phyloP scores from a whole-genome alignment of 2,329 filamentous ascomycete species.

The Incumbomyces lentus region DNA sequence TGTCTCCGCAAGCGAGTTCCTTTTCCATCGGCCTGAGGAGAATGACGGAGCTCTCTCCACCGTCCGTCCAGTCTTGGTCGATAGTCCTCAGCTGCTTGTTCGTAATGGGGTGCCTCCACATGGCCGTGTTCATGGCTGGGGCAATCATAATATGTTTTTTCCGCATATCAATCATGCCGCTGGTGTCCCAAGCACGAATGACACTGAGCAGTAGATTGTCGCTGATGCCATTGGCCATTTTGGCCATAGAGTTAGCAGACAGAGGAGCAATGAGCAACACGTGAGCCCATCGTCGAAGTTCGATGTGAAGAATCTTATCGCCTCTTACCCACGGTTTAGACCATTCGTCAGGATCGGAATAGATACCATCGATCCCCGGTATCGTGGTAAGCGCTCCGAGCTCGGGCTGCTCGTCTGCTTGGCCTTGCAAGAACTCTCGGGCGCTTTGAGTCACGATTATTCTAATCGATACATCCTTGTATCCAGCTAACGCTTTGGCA shows the following conservation, averaged over 20 bases:
- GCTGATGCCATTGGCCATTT: constrained; percentile 65
- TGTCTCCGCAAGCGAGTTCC: constrained; percentile 72
- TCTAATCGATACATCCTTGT: constrained; percentile 62
- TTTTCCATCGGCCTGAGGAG: constrained; percentile 66
- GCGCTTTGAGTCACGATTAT: constrained; percentile 69
- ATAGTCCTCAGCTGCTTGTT: constrained; percentile 58
- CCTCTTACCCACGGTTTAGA: constrained; percentile 63
- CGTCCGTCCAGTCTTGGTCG: constrained; percentile 61
- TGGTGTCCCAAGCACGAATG: constrained; percentile 77
- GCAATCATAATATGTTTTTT: constrained; percentile 65
- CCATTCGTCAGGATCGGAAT: constrained; percentile 84
- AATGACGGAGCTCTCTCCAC: constrained; percentile 51
- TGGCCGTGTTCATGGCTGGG: constrained; percentile 78
- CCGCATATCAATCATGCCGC: constrained; percentile 46
- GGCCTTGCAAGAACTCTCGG: constrained; percentile 62
- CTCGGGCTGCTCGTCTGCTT: constrained; percentile 65
- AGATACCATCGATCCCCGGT: constrained; percentile 68
- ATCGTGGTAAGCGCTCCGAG: constrained; percentile 48
- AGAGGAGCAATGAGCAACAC: constrained; percentile 70
- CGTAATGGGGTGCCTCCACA: constrained; percentile 83
- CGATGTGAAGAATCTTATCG: constrained; percentile 79
- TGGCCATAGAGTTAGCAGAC: constrained; percentile 76
- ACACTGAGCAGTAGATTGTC: constrained; percentile 66
- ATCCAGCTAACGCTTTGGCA: constrained; percentile 37
- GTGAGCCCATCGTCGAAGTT: constrained; percentile 72